Conservation (phyloP, 495 filamentous ascomycete genomes). For the Stereocaulon alpinum region DNA sequence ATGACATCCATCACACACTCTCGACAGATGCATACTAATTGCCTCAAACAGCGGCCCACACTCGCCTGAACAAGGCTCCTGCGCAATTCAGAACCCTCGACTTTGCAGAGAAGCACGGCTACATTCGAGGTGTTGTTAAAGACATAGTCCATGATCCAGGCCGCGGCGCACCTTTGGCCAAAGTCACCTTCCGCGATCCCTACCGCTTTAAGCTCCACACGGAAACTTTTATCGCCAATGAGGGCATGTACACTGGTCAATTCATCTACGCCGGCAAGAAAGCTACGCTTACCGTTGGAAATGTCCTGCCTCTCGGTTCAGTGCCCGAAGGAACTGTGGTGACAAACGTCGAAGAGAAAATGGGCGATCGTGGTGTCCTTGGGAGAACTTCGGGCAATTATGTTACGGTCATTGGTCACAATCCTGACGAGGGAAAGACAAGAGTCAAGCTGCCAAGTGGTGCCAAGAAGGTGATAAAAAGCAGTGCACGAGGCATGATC, state of each 20-base stretch:
- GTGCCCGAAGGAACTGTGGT: constrained; percentile 98
- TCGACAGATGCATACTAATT: constrained; percentile 31
- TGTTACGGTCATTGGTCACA: constrained; percentile 97
- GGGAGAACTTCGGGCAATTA: constrained; percentile 98
- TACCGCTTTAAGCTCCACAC: constrained; percentile 83
- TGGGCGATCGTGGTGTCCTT: constrained; percentile 89
- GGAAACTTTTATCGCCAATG: constrained; percentile 99
- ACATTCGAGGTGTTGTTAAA: constrained; percentile 93
- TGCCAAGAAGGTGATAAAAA: constrained; percentile 97
- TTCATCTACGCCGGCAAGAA: constrained; percentile 99
- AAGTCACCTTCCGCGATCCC: constrained; percentile 88
- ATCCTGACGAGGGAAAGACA: constrained; percentile 98
- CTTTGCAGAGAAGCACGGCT: constrained; percentile 91
- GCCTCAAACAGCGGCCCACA: constrained; percentile 54
- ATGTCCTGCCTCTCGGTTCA: constrained; percentile 85
- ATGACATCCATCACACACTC: constrained; percentile 36
- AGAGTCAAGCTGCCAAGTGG: constrained; percentile 97
- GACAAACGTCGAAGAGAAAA: constrained; percentile 98
- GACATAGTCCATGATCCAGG: constrained; percentile 99
- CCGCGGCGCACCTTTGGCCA: constrained; percentile 93
- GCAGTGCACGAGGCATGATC: constrained; percentile 90
- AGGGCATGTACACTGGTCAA: constrained; percentile 99
- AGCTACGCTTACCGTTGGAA: constrained; percentile 87
- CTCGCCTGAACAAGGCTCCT: constrained; percentile 82
- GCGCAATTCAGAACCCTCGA: constrained; percentile 94